A percentile compares a stretch with the other conserved stretches of the same genome.
These are phyloP conservation scores for Metschnikowia kofuensis DNA, from an alignment of 805 yeast genomes.

Conservation along the genomic window DNA sequence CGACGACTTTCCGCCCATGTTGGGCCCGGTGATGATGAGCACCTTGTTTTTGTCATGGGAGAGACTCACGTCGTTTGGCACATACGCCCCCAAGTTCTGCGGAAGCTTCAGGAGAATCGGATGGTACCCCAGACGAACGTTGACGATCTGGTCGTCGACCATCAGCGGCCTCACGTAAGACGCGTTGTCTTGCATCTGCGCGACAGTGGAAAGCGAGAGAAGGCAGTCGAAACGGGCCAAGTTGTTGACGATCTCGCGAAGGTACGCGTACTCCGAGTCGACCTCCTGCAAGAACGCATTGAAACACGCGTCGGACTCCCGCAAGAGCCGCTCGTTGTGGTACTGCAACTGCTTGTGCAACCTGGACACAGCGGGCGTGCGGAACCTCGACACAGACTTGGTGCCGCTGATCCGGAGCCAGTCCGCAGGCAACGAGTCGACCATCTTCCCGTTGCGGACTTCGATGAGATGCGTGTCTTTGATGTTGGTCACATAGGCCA, in stretches of 20 bases:
- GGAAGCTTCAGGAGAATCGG: constrained; percentile 59
- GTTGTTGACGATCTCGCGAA: constrained; percentile 17
- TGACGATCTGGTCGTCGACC: constrained; percentile 41
- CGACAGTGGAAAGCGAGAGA: constrained; percentile 12
- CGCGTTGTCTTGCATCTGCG: constrained; percentile 1
- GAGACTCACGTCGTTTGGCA: constrained; percentile 65
- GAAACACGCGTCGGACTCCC: constrained; percentile 48
- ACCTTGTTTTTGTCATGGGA: constrained; percentile 44
- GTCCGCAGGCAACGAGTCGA: constrained; percentile 58
- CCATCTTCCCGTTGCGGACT: constrained; percentile 55
- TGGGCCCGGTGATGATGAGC: constrained; percentile 77
- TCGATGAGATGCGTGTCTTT: constrained; percentile 77
- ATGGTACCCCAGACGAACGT: constrained; percentile 57
- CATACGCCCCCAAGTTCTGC: constrained; percentile 39
- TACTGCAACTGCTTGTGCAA: constrained; percentile 57
- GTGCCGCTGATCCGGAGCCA: constrained; percentile 81
- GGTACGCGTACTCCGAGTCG: constrained; percentile 31
- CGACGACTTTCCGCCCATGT: constrained; percentile 86
- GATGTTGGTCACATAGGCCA: constrained; percentile 53
- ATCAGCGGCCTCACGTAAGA: constrained; percentile 24
- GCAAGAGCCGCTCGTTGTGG: constrained; percentile 52
- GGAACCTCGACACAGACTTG: constrained; percentile 63
- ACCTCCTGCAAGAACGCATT: constrained; percentile 34
- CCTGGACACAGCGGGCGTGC: constrained; percentile 56
- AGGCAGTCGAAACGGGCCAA: constrained; percentile 18